Base-by-base conservation (phyloP, 1,284 basidiomycete genomes). In the Ganoderma lucidum region DNA sequence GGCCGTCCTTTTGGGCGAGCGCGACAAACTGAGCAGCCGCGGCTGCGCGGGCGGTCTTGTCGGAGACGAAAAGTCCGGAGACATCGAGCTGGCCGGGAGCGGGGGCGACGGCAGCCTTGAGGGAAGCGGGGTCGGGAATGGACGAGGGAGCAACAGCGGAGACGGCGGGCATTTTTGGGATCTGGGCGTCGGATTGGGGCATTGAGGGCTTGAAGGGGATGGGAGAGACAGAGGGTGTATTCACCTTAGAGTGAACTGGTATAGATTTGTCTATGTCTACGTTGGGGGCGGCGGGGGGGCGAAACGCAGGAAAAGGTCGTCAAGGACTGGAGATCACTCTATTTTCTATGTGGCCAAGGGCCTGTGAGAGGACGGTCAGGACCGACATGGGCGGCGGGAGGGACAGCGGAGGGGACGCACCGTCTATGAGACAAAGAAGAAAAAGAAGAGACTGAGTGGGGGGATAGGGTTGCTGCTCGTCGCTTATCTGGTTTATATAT, bases 1-100 rank as follows among this genome's bases (percentile, higher is more conserved):
- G 93, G 79, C 96, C 96, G 75, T 96, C 90, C 83, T 94, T 94
- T 90, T 95, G 90, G 76, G 88, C 89, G 78, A 88, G 83, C 68
- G 90, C 87, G 76, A 89, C 92, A 76, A 98, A 88, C 67, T 90
- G 85, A 75, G 88, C 83, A 73, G 88, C 90, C 56, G 94, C 90
- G 69, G 90, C 83, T 63, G 89, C 87, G 79, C 93, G 92, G 68
- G 88, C 83, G 71, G 89, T 84, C 82, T 93, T 93, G 83, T 94
- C 93, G 74, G 90, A 82, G 74, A 85, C 86, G 76, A 94, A 93
- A 74, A 95, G 89, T 70, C 88, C 80, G 61, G 90, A 77, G 72
- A 91, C 80, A 79, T 93, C 89, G 73, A 92, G 80, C 77, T 89
- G 86, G 75, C 85, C 86, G 69, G 87, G 85, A 66, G 84, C 84